A percentile compares a stretch with the other conserved stretches of the same genome.
These are phyloP conservation scores for Colletotrichum shisoi DNA, from an alignment of 2,329 filamentous ascomycete species.

Conservation along the genomic window DNA sequence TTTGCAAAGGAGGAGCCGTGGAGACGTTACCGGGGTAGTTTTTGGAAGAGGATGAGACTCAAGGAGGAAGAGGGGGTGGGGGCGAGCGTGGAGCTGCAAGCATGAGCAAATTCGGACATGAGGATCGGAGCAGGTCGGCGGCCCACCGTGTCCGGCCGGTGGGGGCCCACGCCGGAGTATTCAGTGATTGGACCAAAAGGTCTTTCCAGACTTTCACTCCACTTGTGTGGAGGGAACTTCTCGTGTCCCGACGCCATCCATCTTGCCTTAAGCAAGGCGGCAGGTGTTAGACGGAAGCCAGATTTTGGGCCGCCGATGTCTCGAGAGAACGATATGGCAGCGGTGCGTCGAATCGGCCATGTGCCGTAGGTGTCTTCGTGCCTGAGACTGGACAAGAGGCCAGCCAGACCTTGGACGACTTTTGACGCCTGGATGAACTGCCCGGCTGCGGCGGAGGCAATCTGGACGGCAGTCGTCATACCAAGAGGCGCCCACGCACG, in stretches of 20 bases:
- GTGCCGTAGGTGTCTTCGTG: neutral
- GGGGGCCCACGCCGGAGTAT: slow-evolving; percentile 5
- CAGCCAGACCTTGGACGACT: too few species aligned
- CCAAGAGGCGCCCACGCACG: slow-evolving; percentile 27
- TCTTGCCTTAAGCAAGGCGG: slow-evolving; percentile 19
- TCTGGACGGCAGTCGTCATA: slow-evolving; percentile 32
- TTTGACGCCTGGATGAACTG: slow-evolving; percentile 22
- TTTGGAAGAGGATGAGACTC: neutral
- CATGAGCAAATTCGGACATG: slow-evolving; percentile 32
- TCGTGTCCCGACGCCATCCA: slow-evolving; percentile 11
- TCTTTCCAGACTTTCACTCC: slow-evolving; percentile 8
- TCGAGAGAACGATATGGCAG: neutral
- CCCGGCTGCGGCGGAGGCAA: slow-evolving; percentile 26
- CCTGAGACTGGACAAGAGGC: too few species aligned
- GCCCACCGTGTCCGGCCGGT: slow-evolving; percentile 25
- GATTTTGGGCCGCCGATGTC: slow-evolving; percentile 23
- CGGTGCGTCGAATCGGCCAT: neutral
- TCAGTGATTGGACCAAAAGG: slow-evolving; percentile 18
- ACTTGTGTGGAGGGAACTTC: slow-evolving; percentile 18
- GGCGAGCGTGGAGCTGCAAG: slow-evolving; percentile 18
- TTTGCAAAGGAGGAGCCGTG: slow-evolving; percentile 28
- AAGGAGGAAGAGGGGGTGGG: slow-evolving; percentile 2
- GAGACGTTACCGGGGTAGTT: slow-evolving; percentile 7
- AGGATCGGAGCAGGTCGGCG: slow-evolving; percentile 36
- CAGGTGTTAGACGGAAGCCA: slow-evolving; percentile 23